Base-by-base conservation (phyloP, 768 basidiomycete genomes). In the Lactifluus piperatus region DNA sequence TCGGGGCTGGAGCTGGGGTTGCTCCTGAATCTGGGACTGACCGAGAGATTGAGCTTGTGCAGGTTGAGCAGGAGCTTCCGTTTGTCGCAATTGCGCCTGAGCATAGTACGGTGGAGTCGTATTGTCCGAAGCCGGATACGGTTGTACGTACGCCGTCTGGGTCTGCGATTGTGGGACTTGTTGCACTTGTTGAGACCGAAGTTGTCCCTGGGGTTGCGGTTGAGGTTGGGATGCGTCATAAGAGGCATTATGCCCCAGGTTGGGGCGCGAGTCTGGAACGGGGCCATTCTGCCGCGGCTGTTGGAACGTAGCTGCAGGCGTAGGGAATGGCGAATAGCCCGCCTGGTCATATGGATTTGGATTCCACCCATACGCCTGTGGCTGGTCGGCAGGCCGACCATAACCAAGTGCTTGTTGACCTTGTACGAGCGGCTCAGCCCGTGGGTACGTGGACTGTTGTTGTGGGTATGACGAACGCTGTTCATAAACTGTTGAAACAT, bases 351-450 rank as follows among this genome's bases (percentile, higher is more conserved):
- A 81, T 7, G 70, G 65, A 5, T 65, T 45, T 2, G 77, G 75
- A 64, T 79, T 77, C 81, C 81, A 84, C 5, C 77, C 80, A 62
- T 79, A 86, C 0, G 70, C 62, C 56, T 79, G 78, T 30, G 76
- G 71, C 20, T 65, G 60, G 34, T 56, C 69, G 11, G 65, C 58
- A 11, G 55, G 62, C 65, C 13, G 73, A 72, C 16, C 72, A 71
- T 58, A 71, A 66, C 62, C 53, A 30, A 24, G 20, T 10, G 34
- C 46, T 41, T 59, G 64, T 3, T 66, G 69, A 24, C 68, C 55
- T 29, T 51, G 59, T 20, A 14, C 68, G 18, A 73, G 71, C 13
- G 73, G 68, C 30, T 72, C 75, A 16, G 71, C 67, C 9, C 65
- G 71, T 10, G 61, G 66, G 54, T 71, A 67, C 56, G 73, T 51